phyloP scores from a whole-genome alignment of 257 asterid genomes.

The Rubia yunnanensis region DNA sequence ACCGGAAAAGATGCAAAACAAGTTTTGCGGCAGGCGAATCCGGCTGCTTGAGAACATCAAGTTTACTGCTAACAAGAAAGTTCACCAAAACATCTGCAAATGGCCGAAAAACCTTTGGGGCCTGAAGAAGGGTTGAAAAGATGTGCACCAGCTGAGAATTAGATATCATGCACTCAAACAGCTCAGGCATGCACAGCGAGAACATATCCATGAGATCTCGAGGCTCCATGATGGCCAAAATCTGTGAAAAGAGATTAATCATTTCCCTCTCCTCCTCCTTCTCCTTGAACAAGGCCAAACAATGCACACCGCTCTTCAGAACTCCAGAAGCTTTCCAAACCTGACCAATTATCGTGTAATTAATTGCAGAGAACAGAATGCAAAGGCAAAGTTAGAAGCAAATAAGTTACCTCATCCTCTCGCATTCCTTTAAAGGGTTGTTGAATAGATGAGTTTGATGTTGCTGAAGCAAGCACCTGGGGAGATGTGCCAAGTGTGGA shows the following conservation, averaged over 20 bases:
- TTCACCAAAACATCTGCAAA: slow-evolving; percentile 96
- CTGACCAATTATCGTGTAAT: slow-evolving; percentile 34
- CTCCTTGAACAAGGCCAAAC: slow-evolving; percentile 93
- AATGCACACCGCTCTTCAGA: slow-evolving; percentile 93
- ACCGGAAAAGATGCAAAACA: slow-evolving; percentile 93
- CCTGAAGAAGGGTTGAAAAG: slow-evolving; percentile 87
- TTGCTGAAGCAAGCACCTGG: slow-evolving; percentile 58
- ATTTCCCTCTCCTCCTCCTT: slow-evolving; percentile 97
- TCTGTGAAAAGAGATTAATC: slow-evolving; percentile 86
- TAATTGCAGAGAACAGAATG: not conserved
- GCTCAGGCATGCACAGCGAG: slow-evolving; percentile 95
- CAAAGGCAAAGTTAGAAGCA: slow-evolving; percentile 7
- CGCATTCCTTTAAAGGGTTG: slow-evolving; percentile 91
- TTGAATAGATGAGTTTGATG: slow-evolving; percentile 58
- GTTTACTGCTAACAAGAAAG: slow-evolving; percentile 89
- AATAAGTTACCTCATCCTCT: slow-evolving; percentile 81
- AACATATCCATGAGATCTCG: slow-evolving; percentile 99
- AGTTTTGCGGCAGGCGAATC: slow-evolving; percentile 99
- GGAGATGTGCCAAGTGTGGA: slow-evolving; percentile 83
- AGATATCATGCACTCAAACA: slow-evolving; percentile 96
- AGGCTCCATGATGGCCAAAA: slow-evolving; percentile 96
- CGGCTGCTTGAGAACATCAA: slow-evolving; percentile 94
- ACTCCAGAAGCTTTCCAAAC: slow-evolving; percentile 99
- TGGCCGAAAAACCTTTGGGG: slow-evolving; percentile 91
- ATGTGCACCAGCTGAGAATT: slow-evolving; percentile 88